Evolutionary conservation across 192 early-diverging fungal genomes (phyloP), one percentile per base, ranked within the genome.

Genomic region (Podila epicladia): DNA sequence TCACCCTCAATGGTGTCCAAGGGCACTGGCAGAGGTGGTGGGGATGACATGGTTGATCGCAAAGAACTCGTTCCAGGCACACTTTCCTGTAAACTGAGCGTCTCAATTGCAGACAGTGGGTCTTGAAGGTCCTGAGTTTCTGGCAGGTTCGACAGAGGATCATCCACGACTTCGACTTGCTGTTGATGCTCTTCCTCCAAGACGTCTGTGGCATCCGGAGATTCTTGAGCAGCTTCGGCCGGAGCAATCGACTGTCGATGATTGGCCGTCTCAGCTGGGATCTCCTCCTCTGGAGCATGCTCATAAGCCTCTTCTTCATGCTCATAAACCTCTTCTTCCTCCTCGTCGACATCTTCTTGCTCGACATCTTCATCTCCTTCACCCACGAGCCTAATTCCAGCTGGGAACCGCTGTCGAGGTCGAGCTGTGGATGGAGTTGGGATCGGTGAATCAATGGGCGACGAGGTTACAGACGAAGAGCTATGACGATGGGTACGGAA

Each of bases 341-440:
- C 28, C 32, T 49, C 45, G 22, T 67, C 67, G 7, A 65, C 37
- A 22, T 50, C 62, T 4, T 19, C 31, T 4, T 65, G 67, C 28
- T 65, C 65, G 2, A 62, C 69, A 7, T 57, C 69, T 8, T 67
- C 75, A 13, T 71, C 69, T 31, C 6, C 65, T 12, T 50, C 48
- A 22, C 62, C 59, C 19, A 32, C 29, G 19, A 80, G 77, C 0
- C 62, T 63, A 32, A 80, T 51, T 7, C 77, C 71, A 15, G 77
- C 65, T 28, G 77, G 77, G 69, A 80, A 80, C 1, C 77, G 70
- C 22, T 61, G 55, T n/a, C 66, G 59, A 41, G 77, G 77, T 53
- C 77, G 71, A 20, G 77, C 77, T n/a, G 77, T 80, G 9, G 77
- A 80, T 1, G 77, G 77, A 19, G 77, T 80, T 8, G 77, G 77